Evolutionary conservation across 495 filamentous ascomycete genomes (phyloP), one percentile per base, ranked within the genome.

Genomic region (Tricharina praecox): DNA sequence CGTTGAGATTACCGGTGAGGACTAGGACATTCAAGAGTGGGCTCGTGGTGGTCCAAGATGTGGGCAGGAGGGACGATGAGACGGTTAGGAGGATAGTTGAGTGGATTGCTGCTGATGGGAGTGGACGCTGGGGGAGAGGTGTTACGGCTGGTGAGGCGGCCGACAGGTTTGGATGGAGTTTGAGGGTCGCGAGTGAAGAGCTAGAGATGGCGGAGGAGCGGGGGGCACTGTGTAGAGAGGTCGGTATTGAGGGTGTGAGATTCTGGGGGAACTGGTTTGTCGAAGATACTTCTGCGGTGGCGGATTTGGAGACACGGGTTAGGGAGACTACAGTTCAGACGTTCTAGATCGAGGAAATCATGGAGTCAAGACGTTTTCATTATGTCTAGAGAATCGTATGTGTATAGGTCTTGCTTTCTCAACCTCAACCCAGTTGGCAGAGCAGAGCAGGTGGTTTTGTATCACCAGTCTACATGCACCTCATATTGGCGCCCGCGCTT

Each of bases 171-270:
- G 84, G 86, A 19, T 99, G 90, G 90, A 96, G 90, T 62, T 81
- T 99, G 13, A 92, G 92, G n/a, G 90, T 99, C 18, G 92, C 90
- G 3, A 77, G 76, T 45, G 92, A 96, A 59, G 92, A 96, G 63
- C 65, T 99, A 24, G 86, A 94, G 64, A 95, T 96, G 90, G 90
- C 90, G 4, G 86, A 85, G 62, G 82, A 92, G 62, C 76, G 72
- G 53, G 90, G 92, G 0, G 74, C 76, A 10, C 62, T 93, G 19
- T 90, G 84, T 61, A 74, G 84, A 47, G 85, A 93, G 56, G 83
- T 85, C 52, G 74, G 84, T 4, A 75, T 88, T 24, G 84, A 90
- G 60, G 85, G 85, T 1, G 60, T 85, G 30, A 74, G 74, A 51
- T 93, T 83, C 54, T 93, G 85, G 85, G 71, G 72, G 54, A 93